These are phyloP conservation scores for Arthrocladium fulminans DNA, from an alignment of 2,329 filamentous ascomycete species.

Conservation along the genomic window DNA sequence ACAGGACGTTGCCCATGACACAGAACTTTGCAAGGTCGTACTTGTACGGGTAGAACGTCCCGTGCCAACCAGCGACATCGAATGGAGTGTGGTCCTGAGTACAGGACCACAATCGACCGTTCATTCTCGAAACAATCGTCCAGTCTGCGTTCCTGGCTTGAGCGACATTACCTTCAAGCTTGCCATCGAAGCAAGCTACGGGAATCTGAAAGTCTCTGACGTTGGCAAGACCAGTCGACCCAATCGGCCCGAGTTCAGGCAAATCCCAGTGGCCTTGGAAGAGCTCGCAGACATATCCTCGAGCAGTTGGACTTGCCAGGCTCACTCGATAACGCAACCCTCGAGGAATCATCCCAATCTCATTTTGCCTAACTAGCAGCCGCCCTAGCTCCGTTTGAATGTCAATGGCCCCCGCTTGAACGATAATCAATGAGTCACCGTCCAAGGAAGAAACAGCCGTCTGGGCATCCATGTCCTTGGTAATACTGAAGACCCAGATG, in stretches of 20 bases:
- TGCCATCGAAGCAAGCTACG: slow-evolving; percentile 48
- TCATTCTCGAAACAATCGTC: slow-evolving; percentile 53
- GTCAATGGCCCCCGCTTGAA: slow-evolving; percentile 55
- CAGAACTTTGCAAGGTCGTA: slow-evolving; percentile 35
- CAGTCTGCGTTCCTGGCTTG: slow-evolving; percentile 33
- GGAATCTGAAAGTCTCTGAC: slow-evolving; percentile 57
- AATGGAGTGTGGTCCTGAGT: slow-evolving; percentile 59
- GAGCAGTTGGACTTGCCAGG: slow-evolving; percentile 47
- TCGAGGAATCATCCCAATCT: slow-evolving; percentile 57
- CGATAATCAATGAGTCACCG: slow-evolving; percentile 58
- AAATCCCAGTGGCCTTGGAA: slow-evolving; percentile 57
- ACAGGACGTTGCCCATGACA: slow-evolving; percentile 32
- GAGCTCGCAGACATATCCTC: slow-evolving; percentile 60
- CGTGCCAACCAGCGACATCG: slow-evolving; percentile 64
- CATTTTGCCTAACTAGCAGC: slow-evolving; percentile 57
- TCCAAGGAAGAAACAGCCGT: slow-evolving; percentile 54
- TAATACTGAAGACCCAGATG: slow-evolving; percentile 48
- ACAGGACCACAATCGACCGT: slow-evolving; percentile 51
- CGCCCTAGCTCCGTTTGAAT: slow-evolving; percentile 61
- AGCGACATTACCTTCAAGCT: slow-evolving; percentile 24
- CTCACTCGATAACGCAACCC: slow-evolving; percentile 57
- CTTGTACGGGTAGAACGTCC: slow-evolving; percentile 48
- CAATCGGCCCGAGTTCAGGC: slow-evolving; percentile 58
- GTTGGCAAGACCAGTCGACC: slow-evolving; percentile 58
- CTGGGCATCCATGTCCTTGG: slow-evolving; percentile 45